phyloP scores from a whole-genome alignment of 2,329 filamentous ascomycete species.

The Gaeumannomyces tritici region DNA sequence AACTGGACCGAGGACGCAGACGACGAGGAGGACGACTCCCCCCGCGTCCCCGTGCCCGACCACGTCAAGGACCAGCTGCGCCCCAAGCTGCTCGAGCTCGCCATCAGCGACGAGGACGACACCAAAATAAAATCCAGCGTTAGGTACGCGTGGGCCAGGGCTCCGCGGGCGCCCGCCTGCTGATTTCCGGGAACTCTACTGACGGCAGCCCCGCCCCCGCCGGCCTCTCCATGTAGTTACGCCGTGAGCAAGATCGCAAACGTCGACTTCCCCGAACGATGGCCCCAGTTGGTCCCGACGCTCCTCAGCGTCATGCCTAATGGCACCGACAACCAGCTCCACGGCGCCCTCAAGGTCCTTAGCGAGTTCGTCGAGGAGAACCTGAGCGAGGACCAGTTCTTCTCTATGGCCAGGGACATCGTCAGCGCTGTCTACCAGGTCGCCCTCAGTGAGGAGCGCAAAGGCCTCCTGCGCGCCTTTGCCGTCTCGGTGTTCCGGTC shows the following conservation, averaged over 20 bases:
- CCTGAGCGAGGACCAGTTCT: slow-evolving; percentile 91
- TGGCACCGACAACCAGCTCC: slow-evolving; percentile 70
- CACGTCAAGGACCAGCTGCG: slow-evolving; percentile 65
- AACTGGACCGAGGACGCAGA: slow-evolving; percentile 75
- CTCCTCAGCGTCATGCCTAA: slow-evolving; percentile 68
- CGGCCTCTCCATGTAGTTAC: slow-evolving; percentile 32
- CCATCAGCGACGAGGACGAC: slow-evolving; percentile 63
- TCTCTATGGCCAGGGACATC: slow-evolving; percentile 76
- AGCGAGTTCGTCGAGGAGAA: slow-evolving; percentile 87
- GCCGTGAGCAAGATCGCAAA: slow-evolving; percentile 90
- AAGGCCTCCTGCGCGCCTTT: slow-evolving; percentile 68
- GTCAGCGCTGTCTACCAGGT: slow-evolving; percentile 77
- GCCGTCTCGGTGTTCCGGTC: slow-evolving; percentile 83
- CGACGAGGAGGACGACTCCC: slow-evolving; percentile 61
- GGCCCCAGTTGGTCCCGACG: slow-evolving; percentile 79
- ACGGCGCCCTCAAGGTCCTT: slow-evolving; percentile 82
- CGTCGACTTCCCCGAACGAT: slow-evolving; percentile 87
- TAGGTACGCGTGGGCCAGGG: slow-evolving; percentile 42
- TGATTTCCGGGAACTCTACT: not conserved
- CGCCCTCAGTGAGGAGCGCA: slow-evolving; percentile 65
- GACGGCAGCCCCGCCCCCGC: not conserved
- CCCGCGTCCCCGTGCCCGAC: slow-evolving; percentile 59
- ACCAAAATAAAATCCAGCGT: slow-evolving; percentile 84
- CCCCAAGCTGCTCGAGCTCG: slow-evolving; percentile 65
- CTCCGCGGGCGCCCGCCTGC: not conserved